phyloP scores from a whole-genome alignment of 192 early-diverging fungal species.

The Backusella mclennaniae region DNA sequence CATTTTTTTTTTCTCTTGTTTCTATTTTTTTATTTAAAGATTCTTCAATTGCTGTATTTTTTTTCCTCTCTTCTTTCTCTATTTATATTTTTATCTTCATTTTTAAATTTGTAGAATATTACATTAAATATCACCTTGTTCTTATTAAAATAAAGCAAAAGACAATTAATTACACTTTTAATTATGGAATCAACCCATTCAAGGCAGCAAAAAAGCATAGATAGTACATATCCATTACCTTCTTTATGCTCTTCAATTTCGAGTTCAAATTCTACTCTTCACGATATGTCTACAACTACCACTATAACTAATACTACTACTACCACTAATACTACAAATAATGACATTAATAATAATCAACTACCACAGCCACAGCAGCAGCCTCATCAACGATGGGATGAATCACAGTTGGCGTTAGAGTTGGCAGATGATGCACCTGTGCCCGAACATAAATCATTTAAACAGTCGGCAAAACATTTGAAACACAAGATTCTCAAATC shows the following conservation, averaged over 20 bases:
- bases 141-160: not conserved
- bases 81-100: not conserved
- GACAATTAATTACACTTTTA: not conserved
- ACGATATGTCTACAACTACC: not conserved
- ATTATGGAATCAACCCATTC: not conserved
- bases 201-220: conserved; percentile 1
- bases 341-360: not conserved
- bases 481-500: conserved; percentile 1
- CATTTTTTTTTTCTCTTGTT: conserved; percentile 1
- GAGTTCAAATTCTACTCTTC: not conserved
- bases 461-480: conserved; percentile 4
- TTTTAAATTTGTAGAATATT: not conserved
- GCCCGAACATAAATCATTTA: conserved; percentile 1
- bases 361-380: not conserved
- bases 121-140: not conserved
- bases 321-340: not conserved
- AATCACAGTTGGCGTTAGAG: not conserved
- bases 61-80: not conserved
- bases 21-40: conserved; percentile 3
- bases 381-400: not conserved
- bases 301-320: not conserved
- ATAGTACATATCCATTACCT: not conserved
- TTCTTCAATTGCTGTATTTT: not conserved
- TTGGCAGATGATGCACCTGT: not conserved
- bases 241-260: not conserved